phyloP scores from a whole-genome alignment of 306 rosid genomes.

The Abrus precatorius region DNA sequence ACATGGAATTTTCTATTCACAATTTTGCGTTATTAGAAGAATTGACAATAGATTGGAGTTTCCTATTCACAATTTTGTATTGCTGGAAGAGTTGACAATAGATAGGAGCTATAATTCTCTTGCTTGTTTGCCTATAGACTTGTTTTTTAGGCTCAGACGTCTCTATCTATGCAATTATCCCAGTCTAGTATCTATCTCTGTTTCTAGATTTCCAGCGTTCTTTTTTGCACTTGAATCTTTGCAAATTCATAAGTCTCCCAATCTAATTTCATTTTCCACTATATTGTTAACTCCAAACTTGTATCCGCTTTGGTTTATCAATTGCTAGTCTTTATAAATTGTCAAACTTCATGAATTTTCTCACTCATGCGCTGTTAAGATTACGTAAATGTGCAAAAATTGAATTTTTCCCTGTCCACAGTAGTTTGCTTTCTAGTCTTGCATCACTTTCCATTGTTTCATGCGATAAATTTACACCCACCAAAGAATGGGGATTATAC shows the following conservation, averaged over 20 bases:
- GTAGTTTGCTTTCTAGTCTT: conserved; percentile 44
- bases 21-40: too few species aligned
- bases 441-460: conserved; percentile 1
- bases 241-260: conserved; percentile 40
- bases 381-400: conserved; percentile 26
- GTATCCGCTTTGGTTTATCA: conserved; percentile 23
- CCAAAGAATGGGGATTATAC: conserved; percentile 36
- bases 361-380: conserved; percentile 31
- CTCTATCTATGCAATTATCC: conserved; percentile 41
- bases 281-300: conserved; percentile 43
- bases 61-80: too few species aligned
- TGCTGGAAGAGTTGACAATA: too few species aligned
- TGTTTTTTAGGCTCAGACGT: conserved; percentile 22
- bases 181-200: background rate
- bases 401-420: conserved; percentile 16
- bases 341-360: conserved; percentile 33
- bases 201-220: background rate
- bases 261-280: background rate
- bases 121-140: background rate
- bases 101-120: too few species aligned
- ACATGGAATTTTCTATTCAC: too few species aligned
- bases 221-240: conserved; percentile 36
- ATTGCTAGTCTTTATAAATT: background rate
- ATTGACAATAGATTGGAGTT: too few species aligned
- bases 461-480: conserved; percentile 40